phyloP scores from a whole-genome alignment of 306 rosid species.

The Fragaria vesca region DNA sequence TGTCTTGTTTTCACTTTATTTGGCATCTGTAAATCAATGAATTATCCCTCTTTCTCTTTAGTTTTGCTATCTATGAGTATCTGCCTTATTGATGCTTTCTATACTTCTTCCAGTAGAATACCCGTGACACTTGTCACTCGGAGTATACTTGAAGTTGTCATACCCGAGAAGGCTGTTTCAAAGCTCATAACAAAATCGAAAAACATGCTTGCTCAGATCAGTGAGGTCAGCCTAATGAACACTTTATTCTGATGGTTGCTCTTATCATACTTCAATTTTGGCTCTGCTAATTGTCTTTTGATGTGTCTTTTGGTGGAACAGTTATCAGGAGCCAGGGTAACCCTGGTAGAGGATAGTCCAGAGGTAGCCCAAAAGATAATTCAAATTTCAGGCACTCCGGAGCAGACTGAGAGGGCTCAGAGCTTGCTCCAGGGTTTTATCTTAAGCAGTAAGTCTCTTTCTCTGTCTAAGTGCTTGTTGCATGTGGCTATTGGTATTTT shows the following conservation, averaged over 20 bases:
- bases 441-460: constrained; percentile 75
- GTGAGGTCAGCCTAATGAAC: constrained; percentile 65
- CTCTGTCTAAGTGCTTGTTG: background rate
- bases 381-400: constrained; percentile 91
- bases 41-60: background rate
- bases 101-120: constrained; percentile 42
- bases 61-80: background rate
- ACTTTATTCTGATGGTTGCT: constrained; percentile 17
- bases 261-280: constrained; percentile 9
- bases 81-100: constrained; percentile 1
- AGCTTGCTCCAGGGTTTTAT: constrained; percentile 97
- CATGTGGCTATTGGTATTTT: background rate
- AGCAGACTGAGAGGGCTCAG: constrained; percentile 97
- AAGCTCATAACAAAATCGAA: constrained; percentile 85
- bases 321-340: constrained; percentile 96
- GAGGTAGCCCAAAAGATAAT: constrained; percentile 72
- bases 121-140: constrained; percentile 88
- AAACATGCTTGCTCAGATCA: constrained; percentile 92
- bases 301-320: constrained; percentile 36
- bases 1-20: constrained; percentile 16
- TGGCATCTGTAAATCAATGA: background rate
- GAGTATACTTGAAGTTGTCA: constrained; percentile 90
- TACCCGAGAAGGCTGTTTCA: constrained; percentile 88
- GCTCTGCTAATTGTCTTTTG: constrained; percentile 4
- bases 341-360: constrained; percentile 80